These are phyloP conservation scores for Kuraishia hungarica DNA, from an alignment of 805 yeast species.

Conservation along the genomic window DNA sequence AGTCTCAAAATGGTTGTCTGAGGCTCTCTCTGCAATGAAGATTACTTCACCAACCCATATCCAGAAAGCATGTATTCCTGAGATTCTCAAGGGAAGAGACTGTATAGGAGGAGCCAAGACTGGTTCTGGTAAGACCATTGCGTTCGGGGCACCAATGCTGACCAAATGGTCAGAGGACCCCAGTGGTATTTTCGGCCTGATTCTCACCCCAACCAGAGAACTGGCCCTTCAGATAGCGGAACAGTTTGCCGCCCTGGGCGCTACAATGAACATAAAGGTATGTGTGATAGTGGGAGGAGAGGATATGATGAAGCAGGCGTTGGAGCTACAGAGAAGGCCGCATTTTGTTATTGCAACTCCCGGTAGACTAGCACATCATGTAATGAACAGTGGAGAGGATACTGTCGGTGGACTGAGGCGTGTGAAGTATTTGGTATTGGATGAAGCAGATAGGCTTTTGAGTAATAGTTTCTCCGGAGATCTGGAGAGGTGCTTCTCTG, in stretches of 20 bases:
- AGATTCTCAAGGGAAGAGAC: constrained; percentile 73
- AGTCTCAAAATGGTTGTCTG: constrained; percentile 78
- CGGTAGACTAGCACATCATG: constrained; percentile 91
- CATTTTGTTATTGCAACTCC: constrained; percentile 97
- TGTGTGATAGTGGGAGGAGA: constrained; percentile 90
- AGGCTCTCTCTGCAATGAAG: constrained; percentile 73
- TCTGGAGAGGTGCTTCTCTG: constrained; percentile 59
- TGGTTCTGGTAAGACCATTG: constrained; percentile 96
- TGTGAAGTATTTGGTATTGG: constrained; percentile 76
- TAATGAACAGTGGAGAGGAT: constrained; percentile 81
- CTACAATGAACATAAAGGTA: constrained; percentile 78
- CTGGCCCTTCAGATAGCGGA: constrained; percentile 95
- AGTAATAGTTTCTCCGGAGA: constrained; percentile 80
- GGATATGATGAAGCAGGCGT: constrained; percentile 82
- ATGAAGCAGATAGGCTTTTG: constrained; percentile 91
- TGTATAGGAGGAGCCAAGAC: constrained; percentile 98
- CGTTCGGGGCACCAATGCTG: constrained; percentile 96
- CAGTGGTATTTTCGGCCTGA: constrained; percentile 80
- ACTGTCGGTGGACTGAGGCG: constrained; percentile 71
- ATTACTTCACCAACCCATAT: constrained; percentile 79
- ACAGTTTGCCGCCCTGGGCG: constrained; percentile 89
- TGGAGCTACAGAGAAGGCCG: constrained; percentile 74
- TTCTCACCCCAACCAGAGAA: constrained; percentile 90
- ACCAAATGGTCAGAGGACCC: constrained; percentile 95
- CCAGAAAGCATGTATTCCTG: constrained; percentile 84